Base-by-base conservation (phyloP, 257 asterid species). In the Lycium barbarum region DNA sequence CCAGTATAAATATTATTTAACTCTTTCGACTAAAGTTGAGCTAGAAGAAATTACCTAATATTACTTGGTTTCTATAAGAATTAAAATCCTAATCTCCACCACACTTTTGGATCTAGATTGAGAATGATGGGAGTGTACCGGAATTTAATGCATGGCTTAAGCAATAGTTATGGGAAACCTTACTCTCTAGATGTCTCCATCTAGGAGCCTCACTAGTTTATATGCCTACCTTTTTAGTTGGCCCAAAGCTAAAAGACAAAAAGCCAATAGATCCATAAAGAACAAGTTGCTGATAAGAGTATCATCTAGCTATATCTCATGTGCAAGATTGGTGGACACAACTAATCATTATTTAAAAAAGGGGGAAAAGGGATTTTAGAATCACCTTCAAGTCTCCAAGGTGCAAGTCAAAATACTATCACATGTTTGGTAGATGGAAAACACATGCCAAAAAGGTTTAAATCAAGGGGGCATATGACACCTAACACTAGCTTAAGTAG, bases 341-440 rank as follows among this genome's bases (percentile, higher is more conserved):
- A 76, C 91, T 90, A 89, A 90, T 88, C 91, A 91, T 91, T 90
- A 82, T 66, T 17, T 45, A 84, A 86, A 73, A 78, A 83, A 40
- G 68, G n/a, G n/a, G n/a, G n/a, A n/a, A n/a, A n/a, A n/a, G n/a
- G 70, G n/a, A 2, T 1, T 15, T 20, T 6, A 73, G 61, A 73
- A 47, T 20, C 57, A 47, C 7, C 2, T 76, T 51, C 45, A 26
- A 51, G 63, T 76, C 47, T 22, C 2, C 38, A 22, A 12, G 62
- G 9, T 73, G 59, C 61, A 53, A 76, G 26, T 76, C 82, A 76
- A 76, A 76, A 51, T 76, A 51, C 26, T 76, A 76, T 91, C 94
- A 93, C 93, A 92, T 93, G 95, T 88, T 91, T 83, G 91, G 88
- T 87, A 81, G 93, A 83, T 85, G 82, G 85, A 85, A 70, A 49